Base-by-base conservation (phyloP, 1,284 basidiomycete species). In the Paramarasmius palmivorus region DNA sequence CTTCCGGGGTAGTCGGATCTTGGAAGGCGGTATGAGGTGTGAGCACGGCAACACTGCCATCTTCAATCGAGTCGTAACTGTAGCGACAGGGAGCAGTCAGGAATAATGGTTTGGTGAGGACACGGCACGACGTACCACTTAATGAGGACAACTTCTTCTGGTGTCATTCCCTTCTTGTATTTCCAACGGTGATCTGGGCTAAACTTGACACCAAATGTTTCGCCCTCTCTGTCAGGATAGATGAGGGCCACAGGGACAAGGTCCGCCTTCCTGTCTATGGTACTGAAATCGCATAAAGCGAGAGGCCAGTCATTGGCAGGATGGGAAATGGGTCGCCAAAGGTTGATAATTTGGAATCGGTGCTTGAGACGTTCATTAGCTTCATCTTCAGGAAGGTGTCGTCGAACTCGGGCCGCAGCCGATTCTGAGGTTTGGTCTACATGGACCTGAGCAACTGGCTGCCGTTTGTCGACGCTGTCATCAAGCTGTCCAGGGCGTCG, bases 261-360 rank as follows among this genome's bases (percentile, higher is more conserved):
- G 59, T 83, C 80, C 8, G 63, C 67, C 52, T 70, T 53, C 3
- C 58, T 51, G 57, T 80, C 71, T 6, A 86, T 71, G 20, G 68
- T 75, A 29, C 78, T 66, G 63, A 64, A 82, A 63, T 87, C 84
- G 58, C 81, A 82, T 3, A 85, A 68, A 2, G 83, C 77, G 38
- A 87, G 74, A 0, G 84, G 84, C 66, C 70, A 75, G 59, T 85
- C 83, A 49, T 67, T 63, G 7, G 81, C 76, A 1, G 76, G 63
- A 52, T 77, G 68, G 5, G 67, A 57, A 49, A 86, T 79, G 1
- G 84, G 84, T n/a, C 83, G 69, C 84, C 84, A 87, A 44, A 86
- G 69, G 67, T 86, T 87, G 67, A 87, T 79, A 55, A 86, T 78
- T 62, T 85, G 82, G 67, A 77, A 82, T 20, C 82, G 79, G 23